Percentiles rank a stretch among this genome's conserved stretches.
Evolutionary conservation across 805 yeast species (phyloP).

Genomic region (Wickerhamiella siamensis): DNA sequence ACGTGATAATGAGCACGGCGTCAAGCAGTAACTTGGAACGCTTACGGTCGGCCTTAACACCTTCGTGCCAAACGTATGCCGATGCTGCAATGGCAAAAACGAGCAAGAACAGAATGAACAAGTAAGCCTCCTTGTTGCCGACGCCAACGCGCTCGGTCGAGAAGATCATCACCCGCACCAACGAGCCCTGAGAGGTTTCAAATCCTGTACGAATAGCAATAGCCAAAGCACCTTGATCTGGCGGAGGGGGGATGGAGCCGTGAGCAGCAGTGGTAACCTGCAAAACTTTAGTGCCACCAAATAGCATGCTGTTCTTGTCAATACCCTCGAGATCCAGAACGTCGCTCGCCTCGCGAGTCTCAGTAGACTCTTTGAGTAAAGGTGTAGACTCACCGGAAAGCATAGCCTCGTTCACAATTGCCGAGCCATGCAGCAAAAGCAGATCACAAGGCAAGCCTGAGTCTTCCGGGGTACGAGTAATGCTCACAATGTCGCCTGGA

Average conservation of each 20-base stretch:
- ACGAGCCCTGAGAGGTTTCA: conserved; percentile 94
- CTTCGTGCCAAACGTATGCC: conserved; percentile 97
- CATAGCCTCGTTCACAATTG: conserved; percentile 98
- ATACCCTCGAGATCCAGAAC: conserved; percentile 58
- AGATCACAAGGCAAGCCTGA: conserved; percentile 91
- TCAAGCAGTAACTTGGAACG: conserved; percentile 88
- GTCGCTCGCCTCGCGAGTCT: conserved; percentile 63
- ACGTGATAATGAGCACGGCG: conserved; percentile 88
- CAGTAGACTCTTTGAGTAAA: conserved; percentile 78
- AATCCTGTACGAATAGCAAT: conserved; percentile 89
- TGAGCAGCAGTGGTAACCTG: conserved; percentile 67
- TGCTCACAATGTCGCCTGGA: conserved; percentile 80
- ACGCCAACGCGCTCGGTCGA: conserved; percentile 93
- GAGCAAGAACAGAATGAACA: conserved; percentile 78
- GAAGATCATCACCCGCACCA: conserved; percentile 94
- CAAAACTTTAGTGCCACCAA: conserved; percentile 92
- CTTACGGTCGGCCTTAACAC: conserved; percentile 87
- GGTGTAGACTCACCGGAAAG: conserved; percentile 98
- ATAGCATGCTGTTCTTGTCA: conserved; percentile 77
- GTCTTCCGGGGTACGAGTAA: conserved; percentile 79
- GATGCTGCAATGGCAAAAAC: conserved; percentile 90
- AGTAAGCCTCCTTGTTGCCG: conserved; percentile 86
- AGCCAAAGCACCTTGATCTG: conserved; percentile 88
- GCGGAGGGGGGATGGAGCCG: conserved; percentile 42
- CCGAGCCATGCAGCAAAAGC: conserved; percentile 72